Conservation (phyloP, 371 early-diverging fungal genomes). For the Dichotomocladium elegans region DNA sequence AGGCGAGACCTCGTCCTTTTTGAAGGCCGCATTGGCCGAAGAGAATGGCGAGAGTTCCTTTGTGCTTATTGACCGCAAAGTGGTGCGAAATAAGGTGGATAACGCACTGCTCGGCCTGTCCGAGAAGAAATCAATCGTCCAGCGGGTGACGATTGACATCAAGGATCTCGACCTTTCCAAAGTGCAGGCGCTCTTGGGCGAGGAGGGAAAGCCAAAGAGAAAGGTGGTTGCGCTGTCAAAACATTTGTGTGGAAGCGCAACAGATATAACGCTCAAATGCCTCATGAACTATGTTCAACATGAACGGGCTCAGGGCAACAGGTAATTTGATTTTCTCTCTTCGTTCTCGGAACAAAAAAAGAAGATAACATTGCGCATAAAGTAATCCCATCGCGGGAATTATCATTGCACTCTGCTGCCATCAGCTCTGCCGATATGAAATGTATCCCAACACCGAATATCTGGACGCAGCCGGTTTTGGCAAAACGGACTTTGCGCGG, state of each 20-base stretch:
- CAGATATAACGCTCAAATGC: constrained; percentile 82
- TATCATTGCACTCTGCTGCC: constrained; percentile 89
- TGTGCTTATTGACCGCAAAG: constrained; percentile 76
- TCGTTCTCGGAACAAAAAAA: not conserved
- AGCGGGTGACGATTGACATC: constrained; percentile 77
- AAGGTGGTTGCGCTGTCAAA: constrained; percentile 77
- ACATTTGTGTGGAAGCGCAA: constrained; percentile 92
- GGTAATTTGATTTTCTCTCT: constrained; percentile 11
- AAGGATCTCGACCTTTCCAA: constrained; percentile 69
- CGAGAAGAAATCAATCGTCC: constrained; percentile 38
- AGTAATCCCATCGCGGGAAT: constrained; percentile 61
- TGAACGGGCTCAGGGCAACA: constrained; percentile 25
- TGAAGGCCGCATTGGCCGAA: constrained; percentile 56
- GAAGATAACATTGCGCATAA: not conserved
- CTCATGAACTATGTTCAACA: constrained; percentile 56
- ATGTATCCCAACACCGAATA: constrained; percentile 71
- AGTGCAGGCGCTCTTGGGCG: constrained; percentile 33
- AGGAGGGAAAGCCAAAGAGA: constrained; percentile 28
- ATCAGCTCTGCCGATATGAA: constrained; percentile 79
- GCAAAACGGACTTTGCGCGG: constrained; percentile 52
- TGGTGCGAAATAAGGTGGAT: constrained; percentile 70
- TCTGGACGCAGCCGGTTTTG: constrained; percentile 48
- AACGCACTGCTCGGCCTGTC: constrained; percentile 28
- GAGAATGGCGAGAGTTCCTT: constrained; percentile 56
- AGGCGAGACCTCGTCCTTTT: constrained; percentile 59